Base-by-base conservation (phyloP, 2,329 filamentous ascomycete species). In the Anthostomella pinea region DNA sequence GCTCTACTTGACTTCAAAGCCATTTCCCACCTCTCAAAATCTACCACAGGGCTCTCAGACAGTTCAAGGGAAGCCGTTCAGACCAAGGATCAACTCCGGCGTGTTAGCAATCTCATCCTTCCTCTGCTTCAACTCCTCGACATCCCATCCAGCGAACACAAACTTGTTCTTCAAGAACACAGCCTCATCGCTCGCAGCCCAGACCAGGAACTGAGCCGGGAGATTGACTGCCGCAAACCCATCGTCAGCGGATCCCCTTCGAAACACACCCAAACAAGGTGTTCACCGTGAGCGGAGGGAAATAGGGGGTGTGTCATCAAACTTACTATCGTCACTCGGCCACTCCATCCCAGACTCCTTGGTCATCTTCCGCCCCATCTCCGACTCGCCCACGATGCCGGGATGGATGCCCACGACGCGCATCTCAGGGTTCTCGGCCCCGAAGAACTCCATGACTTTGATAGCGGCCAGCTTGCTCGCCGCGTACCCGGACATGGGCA, bases 401-500 rank as follows among this genome's bases (percentile, higher is more conserved):
- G 48, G 51, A 26, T 51, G 48, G 17, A 48, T 41, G n/a, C 27
- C 46, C 11, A 51, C 11, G 2, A 52, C 45, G 11, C 49, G 30
- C 14, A 51, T 18, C 5, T 38, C 20, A 1, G 45, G 45, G 24
- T 52, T 52, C 38, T 52, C 49, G 6, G 47, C 47, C 10, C 46
- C 50, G 24, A 52, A 38, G 25, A 48, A 51, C 41, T 48, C 49
- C 47, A 52, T 50, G 8, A 47, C 39, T 35, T 53, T 50, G 9
- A 41, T 33, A 9, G 37, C 39, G 13, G 45, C 50, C 24, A 52
- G 29, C 30, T 52, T 50, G 26, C 50, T 50, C 7, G 44, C 60
- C 2, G 60, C 65, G 35, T 63, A 65, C n/a, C 57, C 63, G 6
- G 63, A 43, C 61, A 66, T 64, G 11, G 63, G 63, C 6, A 65